These are phyloP conservation scores for Microsporum ferrugineum DNA, from an alignment of 2,329 filamentous ascomycete genomes.

Conservation along the genomic window DNA sequence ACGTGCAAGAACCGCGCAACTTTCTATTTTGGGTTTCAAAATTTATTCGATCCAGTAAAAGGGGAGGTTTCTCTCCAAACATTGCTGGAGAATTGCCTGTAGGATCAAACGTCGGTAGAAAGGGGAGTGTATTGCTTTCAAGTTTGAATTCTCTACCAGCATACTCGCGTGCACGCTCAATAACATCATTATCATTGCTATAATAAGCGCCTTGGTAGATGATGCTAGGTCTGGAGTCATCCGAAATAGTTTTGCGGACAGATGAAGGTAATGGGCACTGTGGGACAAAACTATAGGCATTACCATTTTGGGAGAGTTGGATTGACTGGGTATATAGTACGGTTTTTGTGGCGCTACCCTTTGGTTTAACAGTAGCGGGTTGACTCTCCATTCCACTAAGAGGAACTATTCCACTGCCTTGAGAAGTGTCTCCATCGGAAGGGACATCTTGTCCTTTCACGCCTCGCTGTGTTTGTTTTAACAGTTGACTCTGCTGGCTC, in stretches of 20 bases:
- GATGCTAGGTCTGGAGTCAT: conserved; percentile 50
- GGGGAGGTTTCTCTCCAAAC: conserved; percentile 42
- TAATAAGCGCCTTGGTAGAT: conserved; percentile 83
- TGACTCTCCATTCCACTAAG: neutral
- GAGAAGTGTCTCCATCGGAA: neutral
- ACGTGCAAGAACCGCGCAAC: conserved; percentile 47
- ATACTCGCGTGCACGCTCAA: conserved; percentile 65
- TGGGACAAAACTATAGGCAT: conserved; percentile 19
- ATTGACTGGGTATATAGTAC: conserved; percentile 10
- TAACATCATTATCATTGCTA: conserved; percentile 71
- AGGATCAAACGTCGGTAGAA: conserved; percentile 65
- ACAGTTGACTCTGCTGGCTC: conserved; percentile 52
- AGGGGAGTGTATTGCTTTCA: conserved; percentile 62
- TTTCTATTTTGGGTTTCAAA: conserved; percentile 42
- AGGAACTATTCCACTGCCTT: neutral
- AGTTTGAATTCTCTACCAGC: conserved; percentile 76
- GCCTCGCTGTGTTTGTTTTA: conserved; percentile 32
- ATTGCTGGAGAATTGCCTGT: conserved; percentile 46
- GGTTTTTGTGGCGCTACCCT: neutral
- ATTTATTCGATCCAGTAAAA: conserved; percentile 40
- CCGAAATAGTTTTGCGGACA: conserved; percentile 46
- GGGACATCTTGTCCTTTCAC: neutral
- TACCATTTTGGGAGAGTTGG: conserved; percentile 19
- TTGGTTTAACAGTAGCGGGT: too few relatives aligned
- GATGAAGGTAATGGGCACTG: conserved; percentile 26